Conservation (phyloP, 2,329 filamentous ascomycete genomes). For the Xylaria sp. region DNA sequence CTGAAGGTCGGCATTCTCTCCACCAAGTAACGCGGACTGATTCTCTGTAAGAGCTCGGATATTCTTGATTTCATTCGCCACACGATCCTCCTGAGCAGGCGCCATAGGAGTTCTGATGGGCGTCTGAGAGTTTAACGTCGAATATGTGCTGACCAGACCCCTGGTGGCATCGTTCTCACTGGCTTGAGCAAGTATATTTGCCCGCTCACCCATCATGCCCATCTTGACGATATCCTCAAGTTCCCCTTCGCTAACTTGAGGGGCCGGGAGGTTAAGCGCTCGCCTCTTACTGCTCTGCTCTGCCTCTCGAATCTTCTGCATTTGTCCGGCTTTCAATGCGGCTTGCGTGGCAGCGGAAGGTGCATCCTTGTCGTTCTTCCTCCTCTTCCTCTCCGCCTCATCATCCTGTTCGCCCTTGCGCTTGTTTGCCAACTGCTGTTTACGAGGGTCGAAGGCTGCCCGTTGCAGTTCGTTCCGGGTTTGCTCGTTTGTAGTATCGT, state of each 20-base stretch:
- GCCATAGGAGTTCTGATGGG: conserved; percentile 92
- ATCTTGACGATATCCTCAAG: conserved; percentile 98
- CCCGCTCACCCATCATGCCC: conserved; percentile 90
- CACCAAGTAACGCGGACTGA: conserved; percentile 88
- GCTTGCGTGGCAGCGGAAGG: conserved; percentile 81
- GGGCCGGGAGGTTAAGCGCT: conserved; percentile 78
- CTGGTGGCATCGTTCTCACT: conserved; percentile 85
- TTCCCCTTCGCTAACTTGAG: conserved; percentile 90
- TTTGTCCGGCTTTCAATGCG: conserved; percentile 88
- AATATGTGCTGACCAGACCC: conserved; percentile 86
- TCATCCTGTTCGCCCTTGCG: conserved; percentile 91
- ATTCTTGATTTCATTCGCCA: conserved; percentile 95
- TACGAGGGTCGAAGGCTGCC: conserved; percentile 86
- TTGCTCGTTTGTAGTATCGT: conserved; percentile 86
- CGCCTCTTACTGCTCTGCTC: conserved; percentile 95
- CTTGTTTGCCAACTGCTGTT: conserved; percentile 88
- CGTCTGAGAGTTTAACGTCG: conserved; percentile 75
- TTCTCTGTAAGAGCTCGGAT: conserved; percentile 91
- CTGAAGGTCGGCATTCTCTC: conserved; percentile 87
- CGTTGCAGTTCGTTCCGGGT: conserved; percentile 80
- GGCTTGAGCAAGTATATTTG: conserved; percentile 71
- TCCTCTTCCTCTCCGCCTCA: conserved; percentile 76
- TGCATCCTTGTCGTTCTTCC: conserved; percentile 84
- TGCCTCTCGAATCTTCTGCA: conserved; percentile 92
- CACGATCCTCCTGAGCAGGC: conserved; percentile 89